Percentiles rank a stretch among this genome's conserved stretches.
Conservation (phyloP, 176 grass and related monocot genomes). For the Canna indica region DNA sequence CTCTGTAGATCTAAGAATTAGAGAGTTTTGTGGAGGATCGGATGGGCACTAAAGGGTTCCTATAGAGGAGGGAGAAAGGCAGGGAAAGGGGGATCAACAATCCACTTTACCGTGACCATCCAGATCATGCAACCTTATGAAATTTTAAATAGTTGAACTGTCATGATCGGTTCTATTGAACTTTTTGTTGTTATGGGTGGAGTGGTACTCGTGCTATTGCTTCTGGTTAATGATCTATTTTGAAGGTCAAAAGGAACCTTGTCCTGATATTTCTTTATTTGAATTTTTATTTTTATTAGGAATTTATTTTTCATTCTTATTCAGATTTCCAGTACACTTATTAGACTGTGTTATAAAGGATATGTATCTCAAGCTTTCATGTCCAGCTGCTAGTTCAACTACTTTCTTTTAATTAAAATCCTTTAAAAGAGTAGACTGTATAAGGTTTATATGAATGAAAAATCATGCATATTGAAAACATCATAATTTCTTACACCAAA, state of each 20-base stretch:
- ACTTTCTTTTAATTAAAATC: too few species aligned
- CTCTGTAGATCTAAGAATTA: not conserved
- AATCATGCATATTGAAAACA: not conserved
- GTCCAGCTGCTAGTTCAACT: too few species aligned
- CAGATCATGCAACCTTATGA: not conserved
- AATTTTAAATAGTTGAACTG: not conserved
- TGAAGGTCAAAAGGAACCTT: not conserved
- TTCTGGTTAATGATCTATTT: not conserved
- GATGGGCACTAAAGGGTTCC: not conserved
- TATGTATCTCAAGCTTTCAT: too few species aligned
- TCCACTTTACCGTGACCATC: not conserved
- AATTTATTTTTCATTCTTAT: too few species aligned
- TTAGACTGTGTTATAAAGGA: too few species aligned
- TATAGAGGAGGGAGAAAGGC: not conserved
- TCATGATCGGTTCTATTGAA: not conserved
- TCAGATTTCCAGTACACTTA: too few species aligned
- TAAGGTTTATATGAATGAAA: not conserved
- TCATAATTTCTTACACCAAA: not conserved
- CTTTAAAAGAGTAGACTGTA: not conserved
- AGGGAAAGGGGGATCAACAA: not conserved
- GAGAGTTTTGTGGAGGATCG: not conserved
- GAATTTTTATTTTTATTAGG: too few species aligned
- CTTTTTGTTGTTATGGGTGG: not conserved
- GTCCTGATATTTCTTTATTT: not conserved
- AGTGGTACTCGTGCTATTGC: not conserved